phyloP scores from a whole-genome alignment of 805 yeast genomes.

The Sugiyamaella lignohabitans region DNA sequence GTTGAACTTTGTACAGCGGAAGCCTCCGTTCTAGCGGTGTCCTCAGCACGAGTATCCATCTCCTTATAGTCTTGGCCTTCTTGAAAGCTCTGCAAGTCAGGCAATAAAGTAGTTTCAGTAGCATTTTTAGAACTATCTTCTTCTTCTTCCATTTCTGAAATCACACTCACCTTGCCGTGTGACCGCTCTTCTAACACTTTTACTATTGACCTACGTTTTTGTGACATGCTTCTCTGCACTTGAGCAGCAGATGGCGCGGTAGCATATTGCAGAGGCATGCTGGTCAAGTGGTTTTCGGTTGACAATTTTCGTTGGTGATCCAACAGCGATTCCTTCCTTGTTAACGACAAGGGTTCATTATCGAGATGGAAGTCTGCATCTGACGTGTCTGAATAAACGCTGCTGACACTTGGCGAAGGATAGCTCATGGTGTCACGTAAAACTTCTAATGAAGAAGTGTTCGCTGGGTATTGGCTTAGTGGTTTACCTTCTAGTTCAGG shows the following conservation, averaged over 20 bases:
- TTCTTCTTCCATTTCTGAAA: constrained; percentile 10
- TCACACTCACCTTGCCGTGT: constrained; percentile 2
- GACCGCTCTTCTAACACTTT: constrained; percentile 16
- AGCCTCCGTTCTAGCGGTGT: no score
- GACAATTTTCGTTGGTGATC: constrained; percentile 28
- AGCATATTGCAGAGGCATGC: constrained; percentile 8
- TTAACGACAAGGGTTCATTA: constrained; percentile 11
- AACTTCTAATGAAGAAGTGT: neutral
- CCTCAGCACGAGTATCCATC: no score
- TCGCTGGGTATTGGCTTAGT: neutral
- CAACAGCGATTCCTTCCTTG: constrained; percentile 30
- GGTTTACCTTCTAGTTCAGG: neutral
- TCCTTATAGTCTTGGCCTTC: no score
- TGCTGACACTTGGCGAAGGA: constrained; percentile 11
- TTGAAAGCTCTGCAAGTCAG: no score
- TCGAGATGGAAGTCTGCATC: constrained; percentile 3
- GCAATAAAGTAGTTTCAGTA: neutral
- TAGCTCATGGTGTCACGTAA: neutral
- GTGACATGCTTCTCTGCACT: constrained; percentile 18
- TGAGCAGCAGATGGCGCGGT: constrained; percentile 17
- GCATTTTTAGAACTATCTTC: neutral
- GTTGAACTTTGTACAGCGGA: no score
- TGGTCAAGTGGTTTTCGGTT: constrained; percentile 18
- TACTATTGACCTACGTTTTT: constrained; percentile 17
- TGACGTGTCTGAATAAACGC: constrained; percentile 14